Percentiles rank a stretch among this genome's conserved stretches.
Evolutionary conservation across 441 rosid genomes (phyloP).

Genomic region (Erysimum cheiri): DNA sequence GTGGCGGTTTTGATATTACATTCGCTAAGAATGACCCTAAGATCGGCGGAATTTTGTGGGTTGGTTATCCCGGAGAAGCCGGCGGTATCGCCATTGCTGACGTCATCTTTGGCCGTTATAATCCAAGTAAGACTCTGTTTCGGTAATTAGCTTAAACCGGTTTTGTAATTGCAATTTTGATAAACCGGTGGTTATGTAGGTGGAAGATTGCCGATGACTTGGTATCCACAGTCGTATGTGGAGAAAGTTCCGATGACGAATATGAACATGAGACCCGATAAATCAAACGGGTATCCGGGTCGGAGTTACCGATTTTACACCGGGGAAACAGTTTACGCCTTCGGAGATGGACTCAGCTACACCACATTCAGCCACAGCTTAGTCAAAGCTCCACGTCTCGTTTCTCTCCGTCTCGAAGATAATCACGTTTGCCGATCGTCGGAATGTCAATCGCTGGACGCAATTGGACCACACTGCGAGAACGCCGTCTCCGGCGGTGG

Average conservation of each 20-base stretch:
- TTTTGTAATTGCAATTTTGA: neutral
- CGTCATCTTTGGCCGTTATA: slow-evolving; percentile 65
- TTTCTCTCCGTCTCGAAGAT: slow-evolving; percentile 54
- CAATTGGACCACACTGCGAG: slow-evolving; percentile 48
- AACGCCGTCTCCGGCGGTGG: neutral
- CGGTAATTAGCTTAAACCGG: neutral
- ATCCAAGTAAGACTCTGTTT: slow-evolving; percentile 70
- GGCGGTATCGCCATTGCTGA: slow-evolving; percentile 96
- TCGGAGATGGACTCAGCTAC: slow-evolving; percentile 89
- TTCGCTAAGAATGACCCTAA: slow-evolving; percentile 68
- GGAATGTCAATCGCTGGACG: slow-evolving; percentile 64
- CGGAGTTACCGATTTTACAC: slow-evolving; percentile 79
- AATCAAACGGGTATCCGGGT: slow-evolving; percentile 83
- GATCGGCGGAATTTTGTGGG: slow-evolving; percentile 84
- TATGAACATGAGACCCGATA: slow-evolving; percentile 95
- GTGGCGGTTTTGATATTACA: slow-evolving; percentile 80
- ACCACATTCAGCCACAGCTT: slow-evolving; percentile 53
- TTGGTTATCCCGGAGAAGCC: slow-evolving; percentile 90
- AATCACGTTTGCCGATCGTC: slow-evolving; percentile 64
- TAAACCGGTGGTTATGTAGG: slow-evolving; percentile 52
- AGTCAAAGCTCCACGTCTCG: slow-evolving; percentile 53
- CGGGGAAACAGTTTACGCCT: slow-evolving; percentile 72
- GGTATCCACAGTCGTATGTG: slow-evolving; percentile 88
- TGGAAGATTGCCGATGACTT: slow-evolving; percentile 93
- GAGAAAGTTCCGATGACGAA: slow-evolving; percentile 91